Base-by-base conservation (phyloP, 306 rosid genomes). In the Nissolia schottii region DNA sequence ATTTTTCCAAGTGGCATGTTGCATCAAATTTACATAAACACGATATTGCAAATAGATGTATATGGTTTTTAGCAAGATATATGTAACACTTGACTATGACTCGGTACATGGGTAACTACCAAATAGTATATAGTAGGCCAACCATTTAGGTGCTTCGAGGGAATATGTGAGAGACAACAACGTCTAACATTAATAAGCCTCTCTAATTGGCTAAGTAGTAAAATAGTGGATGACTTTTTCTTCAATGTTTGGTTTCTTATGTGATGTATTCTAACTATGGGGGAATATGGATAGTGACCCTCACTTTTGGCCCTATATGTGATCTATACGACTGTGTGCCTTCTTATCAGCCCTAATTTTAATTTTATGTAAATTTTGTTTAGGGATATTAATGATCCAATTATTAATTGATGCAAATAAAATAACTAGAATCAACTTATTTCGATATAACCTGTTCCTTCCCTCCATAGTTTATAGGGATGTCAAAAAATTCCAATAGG, bases 41-140 rank as follows among this genome's bases (percentile, higher is more conserved):
- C 54, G 16, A 31, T 7, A 5, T 32, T 41, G 25, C 46, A 50
- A 55, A 46, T 58, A 29, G 32, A 25, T 25, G 0, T 10, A 32
- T 50, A n/a, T n/a, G n/a, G 25, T 41, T 3, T 32, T 12, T 34
- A 50, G 62, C 31, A 67, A 20, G 31, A 50, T 49, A 49, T 13
- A 49, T n/a, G n/a, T n/a, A n/a, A n/a, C 27, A 60, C 48, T 48
- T 25, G 46, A 18, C 41, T 46, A 24, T 25, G 46, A 18, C 41
- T 46, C 16, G 31, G 61, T 69, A 50, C 31, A 28, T 66, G 23
- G 9, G 59, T 55, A 77, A 63, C 69, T 63, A 69, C 55, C 29
- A 71, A 53, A 68, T 62, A 64, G 71, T 48, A 34, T 48, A 34
- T 63, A 79, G 85, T 77, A 73, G 85, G 85, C 77, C 87, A 82